A percentile compares a stretch with the other conserved stretches of the same genome.
Conservation (phyloP, 352 stramenopile species). For the Pythium insidiosum region DNA sequence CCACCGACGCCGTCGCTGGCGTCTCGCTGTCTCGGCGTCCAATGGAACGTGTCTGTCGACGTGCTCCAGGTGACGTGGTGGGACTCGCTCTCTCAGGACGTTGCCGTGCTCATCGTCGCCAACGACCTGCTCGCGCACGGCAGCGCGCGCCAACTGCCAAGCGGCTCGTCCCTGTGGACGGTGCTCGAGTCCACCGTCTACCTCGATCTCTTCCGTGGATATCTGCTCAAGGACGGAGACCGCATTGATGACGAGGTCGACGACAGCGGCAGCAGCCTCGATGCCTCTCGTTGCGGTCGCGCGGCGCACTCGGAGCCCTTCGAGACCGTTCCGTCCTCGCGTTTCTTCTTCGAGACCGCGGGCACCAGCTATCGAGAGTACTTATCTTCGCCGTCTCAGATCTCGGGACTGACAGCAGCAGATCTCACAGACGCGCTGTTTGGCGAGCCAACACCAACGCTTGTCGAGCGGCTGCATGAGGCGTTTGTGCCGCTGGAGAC, state of each 20-base stretch:
- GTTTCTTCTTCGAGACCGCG: constrained; percentile 56
- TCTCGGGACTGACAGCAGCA: constrained; percentile 6
- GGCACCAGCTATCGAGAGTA: constrained; percentile 47
- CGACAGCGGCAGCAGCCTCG: too few species aligned
- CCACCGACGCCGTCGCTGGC: too few species aligned
- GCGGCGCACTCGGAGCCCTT: too few species aligned
- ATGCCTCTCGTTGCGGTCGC: constrained; percentile 5
- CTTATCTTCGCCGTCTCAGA: too few species aligned
- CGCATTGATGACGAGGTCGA: constrained; percentile 3
- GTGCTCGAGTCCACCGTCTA: constrained; percentile 59
- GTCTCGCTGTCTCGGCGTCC: constrained; percentile 32
- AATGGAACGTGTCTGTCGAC: constrained; percentile 61
- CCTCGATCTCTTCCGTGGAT: constrained; percentile 40
- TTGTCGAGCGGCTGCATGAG: constrained; percentile 39
- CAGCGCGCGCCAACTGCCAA: too few species aligned
- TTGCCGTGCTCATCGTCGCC: constrained; percentile 31
- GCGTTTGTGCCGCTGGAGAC: constrained; percentile 40
- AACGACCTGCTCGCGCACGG: constrained; percentile 59
- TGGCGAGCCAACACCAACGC: constrained; percentile 9
- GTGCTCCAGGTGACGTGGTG: constrained; percentile 56
- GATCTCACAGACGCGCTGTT: constrained; percentile 24
- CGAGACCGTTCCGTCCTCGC: constrained; percentile 2
- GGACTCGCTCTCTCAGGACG: constrained; percentile 49
- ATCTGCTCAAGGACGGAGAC: constrained; percentile 32
- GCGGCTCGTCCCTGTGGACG: too few species aligned